A percentile compares a stretch with the other conserved stretches of the same genome.
These are phyloP conservation scores for Bruguiera gymnorhiza DNA, from an alignment of 345 rosid genomes.

Conservation along the genomic window DNA sequence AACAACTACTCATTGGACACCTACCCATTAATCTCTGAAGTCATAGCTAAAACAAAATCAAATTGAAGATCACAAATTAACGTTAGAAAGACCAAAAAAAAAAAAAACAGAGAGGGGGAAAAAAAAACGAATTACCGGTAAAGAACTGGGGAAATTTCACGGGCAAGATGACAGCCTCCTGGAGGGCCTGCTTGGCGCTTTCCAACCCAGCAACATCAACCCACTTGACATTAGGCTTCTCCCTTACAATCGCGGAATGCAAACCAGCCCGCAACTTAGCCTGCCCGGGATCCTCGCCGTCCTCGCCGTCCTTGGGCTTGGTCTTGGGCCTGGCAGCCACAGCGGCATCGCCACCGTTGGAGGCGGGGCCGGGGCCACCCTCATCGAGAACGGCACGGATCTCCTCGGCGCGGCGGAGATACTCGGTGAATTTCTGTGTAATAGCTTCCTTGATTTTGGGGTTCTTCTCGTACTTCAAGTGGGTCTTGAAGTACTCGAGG, in stretches of 20 bases:
- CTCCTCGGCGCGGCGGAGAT: conserved; percentile 96
- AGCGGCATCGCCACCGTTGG: conserved; percentile 75
- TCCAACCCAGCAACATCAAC: conserved; percentile 92
- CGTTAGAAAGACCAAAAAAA: not conserved
- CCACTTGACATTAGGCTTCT: conserved; percentile 89
- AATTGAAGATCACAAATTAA: not conserved
- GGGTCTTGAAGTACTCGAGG: conserved; percentile 90
- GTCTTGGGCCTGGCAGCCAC: conserved; percentile 69
- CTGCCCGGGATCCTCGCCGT: conserved; percentile 81
- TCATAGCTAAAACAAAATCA: not conserved
- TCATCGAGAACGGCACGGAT: conserved; percentile 83
- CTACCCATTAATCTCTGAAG: not conserved
- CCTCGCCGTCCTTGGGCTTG: conserved; percentile 80
- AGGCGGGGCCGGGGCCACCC: conserved; percentile 70
- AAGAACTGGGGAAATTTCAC: conserved; percentile 96
- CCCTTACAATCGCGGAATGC: conserved; percentile 79
- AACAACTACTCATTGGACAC: not conserved
- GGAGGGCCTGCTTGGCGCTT: conserved; percentile 84
- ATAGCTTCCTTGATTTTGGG: conserved; percentile 82
- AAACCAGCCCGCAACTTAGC: conserved; percentile 75
- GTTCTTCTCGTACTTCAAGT: conserved; percentile 94
- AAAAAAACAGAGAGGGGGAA: not conserved
- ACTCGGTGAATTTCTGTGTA: conserved; percentile 77
- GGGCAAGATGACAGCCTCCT: conserved; percentile 94
- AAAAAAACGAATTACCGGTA: conserved; percentile 45